Evolutionary conservation across 2,329 filamentous ascomycete genomes (phyloP), one percentile per base, ranked within the genome.

Genomic region (Passalora sequoiae): DNA sequence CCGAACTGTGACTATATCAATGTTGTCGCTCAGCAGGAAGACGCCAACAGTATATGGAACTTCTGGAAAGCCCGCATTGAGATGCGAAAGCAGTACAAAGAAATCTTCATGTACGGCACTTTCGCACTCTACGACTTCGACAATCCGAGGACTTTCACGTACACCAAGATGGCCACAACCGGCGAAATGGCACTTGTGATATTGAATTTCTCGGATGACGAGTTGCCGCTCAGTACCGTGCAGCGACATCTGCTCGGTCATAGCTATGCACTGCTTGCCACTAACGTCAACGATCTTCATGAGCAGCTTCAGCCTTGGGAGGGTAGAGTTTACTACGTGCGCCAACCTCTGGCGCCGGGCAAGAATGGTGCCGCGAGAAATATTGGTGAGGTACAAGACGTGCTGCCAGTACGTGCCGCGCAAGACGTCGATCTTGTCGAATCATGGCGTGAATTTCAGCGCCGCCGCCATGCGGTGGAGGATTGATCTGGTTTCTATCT

Each of bases 41-140:
- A 77, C 46, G 58, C 59, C 1, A 57, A 68, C 12, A 80, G 75
- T 6, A 72, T 81, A 15, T 77, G 81, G 58, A 65, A 70, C 46
- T 83, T 78, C 61, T 89, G 82, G 73, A 72, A 75, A 20, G 25
- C 28, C 30, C 63, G 64, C 0, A 72, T 61, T 17, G 39, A 65
- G 19, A 58, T 80, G 39, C 74, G 84, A 48, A 84, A 84, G 57
- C 62, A 73, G 33, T 69, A 78, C 55, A 71, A 71, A 32, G 76
- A 84, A 47, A 59, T 84, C 1, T 79, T 87, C 45, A 75, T 86
- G 3, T 85, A 86, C 54, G 83, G 83, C 1, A 68, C 77, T 41
- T 86, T 84, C 49, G 69, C 72, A 38, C 54, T 75, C 17, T 60
- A 83, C 1, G 73, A 76, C 0, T 61, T 68, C 0, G 68, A 78